phyloP scores from a whole-genome alignment of 2,329 filamentous ascomycete genomes.

The Chaetomium sp. region DNA sequence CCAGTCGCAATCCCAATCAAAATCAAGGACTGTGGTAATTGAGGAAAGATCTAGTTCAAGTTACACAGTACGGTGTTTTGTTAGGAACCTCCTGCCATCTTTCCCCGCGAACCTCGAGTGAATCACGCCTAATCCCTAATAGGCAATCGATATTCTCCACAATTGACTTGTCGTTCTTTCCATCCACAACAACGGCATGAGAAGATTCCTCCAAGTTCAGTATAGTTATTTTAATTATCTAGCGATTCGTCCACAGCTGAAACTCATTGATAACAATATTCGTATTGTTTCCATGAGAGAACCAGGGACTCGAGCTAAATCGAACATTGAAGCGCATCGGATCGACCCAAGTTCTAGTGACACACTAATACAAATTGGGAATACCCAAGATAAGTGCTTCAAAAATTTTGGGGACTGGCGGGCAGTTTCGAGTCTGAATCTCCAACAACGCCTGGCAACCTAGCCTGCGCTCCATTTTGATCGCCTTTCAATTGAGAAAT shows the following conservation, averaged over 20 bases:
- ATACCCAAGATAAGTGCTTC: background rate
- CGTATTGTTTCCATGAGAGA: background rate
- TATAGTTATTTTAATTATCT: background rate
- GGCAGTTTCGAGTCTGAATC: background rate
- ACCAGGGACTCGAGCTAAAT: background rate
- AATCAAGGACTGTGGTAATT: background rate
- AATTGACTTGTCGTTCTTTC: background rate
- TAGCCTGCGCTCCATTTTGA: background rate
- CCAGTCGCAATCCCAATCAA: background rate
- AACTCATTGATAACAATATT: background rate
- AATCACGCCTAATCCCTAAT: background rate
- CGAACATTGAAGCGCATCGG: background rate
- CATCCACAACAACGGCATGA: background rate
- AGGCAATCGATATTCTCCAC: background rate
- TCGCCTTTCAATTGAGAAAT: slow-evolving; percentile 7
- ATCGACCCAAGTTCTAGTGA: background rate
- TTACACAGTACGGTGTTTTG: too few species aligned
- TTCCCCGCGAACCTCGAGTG: background rate
- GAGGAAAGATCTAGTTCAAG: too few species aligned
- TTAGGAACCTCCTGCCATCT: too few species aligned
- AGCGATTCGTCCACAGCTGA: background rate
- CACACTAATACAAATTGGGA: slow-evolving; percentile 2
- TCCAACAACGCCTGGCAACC: background rate
- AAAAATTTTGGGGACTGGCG: slow-evolving; percentile 24
- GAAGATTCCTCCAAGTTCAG: background rate